phyloP scores from a whole-genome alignment of 2,329 filamentous ascomycete genomes.

The Trichoderma aggressivum region DNA sequence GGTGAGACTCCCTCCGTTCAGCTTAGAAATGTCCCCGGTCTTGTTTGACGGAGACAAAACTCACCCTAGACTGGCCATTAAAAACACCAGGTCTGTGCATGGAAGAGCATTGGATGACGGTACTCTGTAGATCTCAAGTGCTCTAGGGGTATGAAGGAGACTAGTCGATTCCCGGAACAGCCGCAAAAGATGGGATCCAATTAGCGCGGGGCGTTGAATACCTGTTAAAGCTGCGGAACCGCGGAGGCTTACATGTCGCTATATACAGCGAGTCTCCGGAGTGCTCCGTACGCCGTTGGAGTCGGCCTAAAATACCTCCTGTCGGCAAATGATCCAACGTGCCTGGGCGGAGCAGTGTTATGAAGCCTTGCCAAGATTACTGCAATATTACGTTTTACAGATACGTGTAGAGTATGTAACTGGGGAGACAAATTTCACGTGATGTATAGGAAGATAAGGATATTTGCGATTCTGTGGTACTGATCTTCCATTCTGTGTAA shows the following conservation, averaged over 20 bases:
- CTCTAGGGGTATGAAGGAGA: not conserved
- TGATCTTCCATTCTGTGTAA: not conserved
- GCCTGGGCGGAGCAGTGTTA: not conserved
- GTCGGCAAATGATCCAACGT: not conserved
- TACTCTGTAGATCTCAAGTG: not conserved
- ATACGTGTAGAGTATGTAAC: not conserved
- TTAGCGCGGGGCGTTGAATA: not conserved
- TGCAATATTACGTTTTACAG: not conserved
- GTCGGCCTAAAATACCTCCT: not conserved
- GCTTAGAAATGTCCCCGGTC: not conserved
- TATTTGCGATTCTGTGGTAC: not conserved
- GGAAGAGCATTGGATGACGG: not conserved
- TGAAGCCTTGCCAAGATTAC: not conserved
- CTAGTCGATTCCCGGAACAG: not conserved
- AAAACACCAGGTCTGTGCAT: not conserved
- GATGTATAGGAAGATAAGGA: not conserved
- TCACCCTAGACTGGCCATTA: not conserved
- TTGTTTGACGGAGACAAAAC: not conserved
- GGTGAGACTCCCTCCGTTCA: not conserved
- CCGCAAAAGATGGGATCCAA: not conserved
- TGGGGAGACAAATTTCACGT: not conserved
- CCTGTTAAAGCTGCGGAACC: not conserved
- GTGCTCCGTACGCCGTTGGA: not conserved
- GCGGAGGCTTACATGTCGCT: not conserved
- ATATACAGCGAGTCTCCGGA: not conserved